Percentiles rank a stretch among this genome's conserved stretches.
These are phyloP conservation scores for Fomitiporia mediterranea DNA, from an alignment of 1,284 basidiomycete species.

Conservation along the genomic window DNA sequence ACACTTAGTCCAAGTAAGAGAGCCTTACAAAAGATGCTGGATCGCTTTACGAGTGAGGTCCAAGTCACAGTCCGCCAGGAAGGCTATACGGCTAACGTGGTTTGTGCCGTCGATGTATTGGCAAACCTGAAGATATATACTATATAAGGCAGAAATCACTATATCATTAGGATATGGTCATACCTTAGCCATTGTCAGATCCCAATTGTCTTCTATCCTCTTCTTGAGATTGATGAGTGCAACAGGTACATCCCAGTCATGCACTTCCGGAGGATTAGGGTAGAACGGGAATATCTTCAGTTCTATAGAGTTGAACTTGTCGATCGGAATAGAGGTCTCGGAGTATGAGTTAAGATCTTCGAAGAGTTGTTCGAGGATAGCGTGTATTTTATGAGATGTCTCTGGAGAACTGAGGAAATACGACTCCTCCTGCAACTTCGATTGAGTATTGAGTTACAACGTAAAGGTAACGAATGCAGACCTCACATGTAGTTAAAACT, in stretches of 20 bases:
- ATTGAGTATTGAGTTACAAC: neutral
- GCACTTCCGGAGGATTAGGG: constrained; percentile 85
- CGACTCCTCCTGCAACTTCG: constrained; percentile 70
- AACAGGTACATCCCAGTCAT: constrained; percentile 95
- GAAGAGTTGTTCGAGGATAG: constrained; percentile 93
- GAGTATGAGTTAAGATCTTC: constrained; percentile 97
- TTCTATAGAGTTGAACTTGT: constrained; percentile 88
- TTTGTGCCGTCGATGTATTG: constrained; percentile 86
- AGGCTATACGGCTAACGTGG: constrained; percentile 87
- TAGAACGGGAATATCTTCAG: constrained; percentile 96
- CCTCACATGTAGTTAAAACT: constrained; percentile 85
- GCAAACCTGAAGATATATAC: constrained; percentile 48
- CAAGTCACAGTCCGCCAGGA: constrained; percentile 87
- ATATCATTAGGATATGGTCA: constrained; percentile 3
- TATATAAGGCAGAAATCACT: no score
- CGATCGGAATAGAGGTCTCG: constrained; percentile 87
- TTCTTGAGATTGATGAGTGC: constrained; percentile 81
- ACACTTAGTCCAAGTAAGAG: neutral
- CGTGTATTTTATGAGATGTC: constrained; percentile 70
- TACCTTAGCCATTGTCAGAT: constrained; percentile 89
- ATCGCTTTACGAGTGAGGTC: constrained; percentile 83
- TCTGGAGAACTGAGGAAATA: constrained; percentile 77
- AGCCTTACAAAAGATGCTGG: constrained; percentile 81
- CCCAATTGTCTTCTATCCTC: constrained; percentile 90
- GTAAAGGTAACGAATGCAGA: constrained; percentile 35